These are phyloP conservation scores for Neonectria sp. DNA, from an alignment of 2,329 filamentous ascomycete species.

Conservation along the genomic window DNA sequence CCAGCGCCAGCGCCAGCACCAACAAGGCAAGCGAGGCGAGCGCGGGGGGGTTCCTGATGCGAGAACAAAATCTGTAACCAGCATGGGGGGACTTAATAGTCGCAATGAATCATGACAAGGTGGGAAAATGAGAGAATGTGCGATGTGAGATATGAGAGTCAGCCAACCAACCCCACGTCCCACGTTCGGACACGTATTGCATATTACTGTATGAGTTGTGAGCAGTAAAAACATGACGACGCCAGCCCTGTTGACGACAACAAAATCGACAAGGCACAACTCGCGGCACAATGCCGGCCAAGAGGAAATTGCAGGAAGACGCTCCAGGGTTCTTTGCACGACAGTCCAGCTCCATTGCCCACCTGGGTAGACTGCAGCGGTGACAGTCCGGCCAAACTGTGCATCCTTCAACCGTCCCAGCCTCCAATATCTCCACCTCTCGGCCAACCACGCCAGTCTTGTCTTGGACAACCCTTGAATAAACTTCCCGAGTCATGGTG, in stretches of 20 bases:
- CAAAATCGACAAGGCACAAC: background rate
- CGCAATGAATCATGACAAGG: background rate
- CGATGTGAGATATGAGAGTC: conserved; percentile 5
- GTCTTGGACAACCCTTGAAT: conserved; percentile 9
- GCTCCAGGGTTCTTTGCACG: conserved; percentile 24
- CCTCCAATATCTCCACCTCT: conserved; percentile 14
- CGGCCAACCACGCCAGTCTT: conserved; percentile 16
- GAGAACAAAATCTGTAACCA: background rate
- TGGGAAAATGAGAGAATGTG: background rate
- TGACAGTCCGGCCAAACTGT: conserved; percentile 5
- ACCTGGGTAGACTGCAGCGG: background rate
- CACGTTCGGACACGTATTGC: background rate
- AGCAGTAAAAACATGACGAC: background rate
- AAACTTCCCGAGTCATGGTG: conserved; percentile 24
- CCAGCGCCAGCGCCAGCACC: background rate
- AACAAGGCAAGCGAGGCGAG: conserved; percentile 14
- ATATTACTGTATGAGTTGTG: background rate
- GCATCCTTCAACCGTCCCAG: background rate
- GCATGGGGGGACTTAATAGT: background rate
- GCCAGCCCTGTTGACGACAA: conserved; percentile 9
- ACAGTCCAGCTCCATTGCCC: background rate
- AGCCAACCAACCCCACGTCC: background rate
- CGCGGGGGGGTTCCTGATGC: background rate
- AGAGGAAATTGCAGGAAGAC: conserved; percentile 44
- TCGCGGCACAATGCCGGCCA: conserved; percentile 11